Percentiles rank a stretch among this genome's conserved stretches.
These are phyloP conservation scores for Helianthus tuberosus DNA, from an alignment of 129 eudicot genomes.

Conservation along the genomic window DNA sequence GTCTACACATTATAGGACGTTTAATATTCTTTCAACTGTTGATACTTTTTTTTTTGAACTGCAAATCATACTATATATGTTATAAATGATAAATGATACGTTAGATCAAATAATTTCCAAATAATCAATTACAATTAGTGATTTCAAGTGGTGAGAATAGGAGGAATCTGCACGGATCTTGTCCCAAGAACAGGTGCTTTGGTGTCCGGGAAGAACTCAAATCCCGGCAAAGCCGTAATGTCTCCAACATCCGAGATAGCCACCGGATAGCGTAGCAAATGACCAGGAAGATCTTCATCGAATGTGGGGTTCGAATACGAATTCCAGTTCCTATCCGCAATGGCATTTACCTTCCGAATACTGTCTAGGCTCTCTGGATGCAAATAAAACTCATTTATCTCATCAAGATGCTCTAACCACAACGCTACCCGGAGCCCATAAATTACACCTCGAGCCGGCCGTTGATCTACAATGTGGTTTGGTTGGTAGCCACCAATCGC, in stretches of 20 bases:
- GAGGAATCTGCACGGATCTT: slow-evolving; percentile 57
- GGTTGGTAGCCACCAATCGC: slow-evolving; percentile 98
- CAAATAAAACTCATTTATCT: slow-evolving; percentile 27
- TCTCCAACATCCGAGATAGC: slow-evolving; percentile 47
- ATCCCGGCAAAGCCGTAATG: slow-evolving; percentile 48
- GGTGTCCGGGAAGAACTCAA: slow-evolving; percentile 82
- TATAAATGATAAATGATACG: neutral
- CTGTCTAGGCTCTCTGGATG: slow-evolving; percentile 67
- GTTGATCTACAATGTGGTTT: slow-evolving; percentile 38
- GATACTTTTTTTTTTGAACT: too few species aligned
- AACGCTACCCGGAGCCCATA: slow-evolving; percentile 71
- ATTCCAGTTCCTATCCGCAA: slow-evolving; percentile 68
- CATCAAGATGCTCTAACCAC: slow-evolving; percentile 78
- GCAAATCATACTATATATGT: too few species aligned
- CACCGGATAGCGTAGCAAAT: slow-evolving; percentile 79
- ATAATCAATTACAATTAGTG: slow-evolving; percentile 5
- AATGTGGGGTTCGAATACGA: slow-evolving; percentile 45
- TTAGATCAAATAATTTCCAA: neutral
- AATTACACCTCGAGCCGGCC: slow-evolving; percentile 51
- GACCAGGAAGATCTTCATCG: slow-evolving; percentile 65
- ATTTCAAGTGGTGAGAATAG: slow-evolving; percentile 69
- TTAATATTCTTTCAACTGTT: too few species aligned
- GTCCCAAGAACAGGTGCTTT: slow-evolving; percentile 75
- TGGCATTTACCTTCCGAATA: slow-evolving; percentile 45
- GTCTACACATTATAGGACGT: too few species aligned